A percentile compares a stretch with the other conserved stretches of the same genome.
phyloP scores from a whole-genome alignment of 148 eudicot genomes.

The Rhododendron griersonianum region DNA sequence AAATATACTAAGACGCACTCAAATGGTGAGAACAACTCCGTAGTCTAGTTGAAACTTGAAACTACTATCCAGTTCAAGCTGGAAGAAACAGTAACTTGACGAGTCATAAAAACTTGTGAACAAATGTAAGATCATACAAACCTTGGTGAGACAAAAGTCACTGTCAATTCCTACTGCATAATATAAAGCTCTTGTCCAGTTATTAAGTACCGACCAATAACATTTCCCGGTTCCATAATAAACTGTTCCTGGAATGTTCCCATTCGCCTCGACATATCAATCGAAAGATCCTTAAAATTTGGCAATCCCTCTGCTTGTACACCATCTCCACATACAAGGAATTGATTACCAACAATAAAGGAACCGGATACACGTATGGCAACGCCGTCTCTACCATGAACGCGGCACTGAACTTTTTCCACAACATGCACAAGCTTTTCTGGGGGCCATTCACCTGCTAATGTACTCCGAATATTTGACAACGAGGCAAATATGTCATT shows the following conservation, averaged over 20 bases:
- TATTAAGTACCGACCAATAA: conserved; percentile 64
- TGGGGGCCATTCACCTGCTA: conserved; percentile 87
- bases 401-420: conserved; percentile 86
- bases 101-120: background rate
- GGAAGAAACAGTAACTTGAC: background rate
- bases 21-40: background rate
- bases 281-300: conserved; percentile 68
- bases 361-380: conserved; percentile 89
- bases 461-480: conserved; percentile 62
- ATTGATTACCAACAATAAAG: conserved; percentile 77
- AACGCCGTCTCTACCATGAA: conserved; percentile 68
- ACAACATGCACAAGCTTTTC: conserved; percentile 90
- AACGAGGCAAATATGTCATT: conserved; percentile 43
- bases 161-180: conserved; percentile 31
- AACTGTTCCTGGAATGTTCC: conserved; percentile 91
- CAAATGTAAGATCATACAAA: background rate
- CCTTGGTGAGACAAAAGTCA: background rate
- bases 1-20: background rate
- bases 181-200: conserved; percentile 81
- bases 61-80: background rate
- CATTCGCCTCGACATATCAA: conserved; percentile 61
- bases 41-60: background rate
- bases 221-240: conserved; percentile 56
- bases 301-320: conserved; percentile 88
- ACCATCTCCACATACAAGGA: conserved; percentile 90